These are phyloP conservation scores for Atalantia buxifolia DNA, from an alignment of 345 rosid species.

Conservation along the genomic window DNA sequence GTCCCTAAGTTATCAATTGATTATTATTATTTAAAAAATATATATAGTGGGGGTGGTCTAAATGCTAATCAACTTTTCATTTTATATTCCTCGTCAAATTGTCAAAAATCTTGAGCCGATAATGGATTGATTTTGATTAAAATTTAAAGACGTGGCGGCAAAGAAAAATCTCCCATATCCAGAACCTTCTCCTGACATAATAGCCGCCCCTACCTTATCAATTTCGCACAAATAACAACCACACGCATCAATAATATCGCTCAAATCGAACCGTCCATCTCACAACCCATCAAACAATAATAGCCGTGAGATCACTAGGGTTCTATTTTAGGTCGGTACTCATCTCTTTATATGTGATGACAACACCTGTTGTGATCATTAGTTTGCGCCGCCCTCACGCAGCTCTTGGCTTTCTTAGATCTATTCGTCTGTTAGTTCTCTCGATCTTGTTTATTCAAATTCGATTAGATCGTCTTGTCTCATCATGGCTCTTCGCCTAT, in stretches of 20 bases:
- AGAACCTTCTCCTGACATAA: slow-evolving; percentile 9
- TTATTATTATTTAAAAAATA: too few relatives aligned
- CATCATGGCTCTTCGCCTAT: not conserved
- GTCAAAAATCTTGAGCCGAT: too few relatives aligned
- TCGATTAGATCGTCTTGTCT: not conserved
- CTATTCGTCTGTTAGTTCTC: not conserved
- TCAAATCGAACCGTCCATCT: slow-evolving; percentile 26
- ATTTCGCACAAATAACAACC: not conserved
- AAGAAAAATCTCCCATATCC: not conserved
- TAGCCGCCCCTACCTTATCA: slow-evolving; percentile 13
- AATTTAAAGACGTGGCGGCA: not conserved
- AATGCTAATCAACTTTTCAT: too few relatives aligned
- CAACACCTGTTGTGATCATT: too few relatives aligned
- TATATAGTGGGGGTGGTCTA: too few relatives aligned
- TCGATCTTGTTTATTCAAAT: not conserved
- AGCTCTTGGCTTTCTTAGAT: not conserved
- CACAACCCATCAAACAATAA: not conserved
- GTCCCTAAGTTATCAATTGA: too few relatives aligned
- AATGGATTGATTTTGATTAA: too few relatives aligned
- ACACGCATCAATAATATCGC: not conserved
- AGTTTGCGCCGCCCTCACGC: too few relatives aligned
- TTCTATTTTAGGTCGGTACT: not conserved
- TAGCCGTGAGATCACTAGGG: slow-evolving; percentile 21
- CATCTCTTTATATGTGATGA: not conserved
- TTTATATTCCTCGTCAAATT: too few relatives aligned